These are phyloP conservation scores for Scopulariopsis brevicaulis DNA, from an alignment of 2,329 filamentous ascomycete species.

Conservation along the genomic window DNA sequence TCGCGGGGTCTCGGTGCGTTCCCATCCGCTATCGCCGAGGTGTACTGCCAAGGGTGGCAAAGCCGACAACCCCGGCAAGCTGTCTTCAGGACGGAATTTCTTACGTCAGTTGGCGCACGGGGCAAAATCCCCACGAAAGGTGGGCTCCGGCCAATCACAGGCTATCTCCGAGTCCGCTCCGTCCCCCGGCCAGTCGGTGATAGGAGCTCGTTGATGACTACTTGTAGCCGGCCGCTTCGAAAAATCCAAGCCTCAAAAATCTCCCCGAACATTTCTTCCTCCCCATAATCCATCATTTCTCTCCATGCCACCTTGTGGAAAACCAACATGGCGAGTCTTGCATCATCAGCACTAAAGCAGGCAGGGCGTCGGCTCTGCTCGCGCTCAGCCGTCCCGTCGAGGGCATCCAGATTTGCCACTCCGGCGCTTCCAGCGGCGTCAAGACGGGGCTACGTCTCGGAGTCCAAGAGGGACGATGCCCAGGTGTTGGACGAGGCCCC, in stretches of 20 bases:
- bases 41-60: background rate
- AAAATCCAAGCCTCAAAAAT: slow-evolving; percentile 2
- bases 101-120: slow-evolving; percentile 3
- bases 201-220: slow-evolving; percentile 1
- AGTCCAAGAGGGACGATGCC: slow-evolving; percentile 67
- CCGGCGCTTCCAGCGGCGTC: background rate
- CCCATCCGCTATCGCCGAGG: background rate
- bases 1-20: background rate
- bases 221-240: background rate
- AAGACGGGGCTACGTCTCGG: slow-evolving; percentile 57
- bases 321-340: slow-evolving; percentile 46
- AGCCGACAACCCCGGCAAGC: background rate
- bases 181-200: slow-evolving; percentile 1
- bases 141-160: slow-evolving; percentile 2
- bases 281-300: background rate
- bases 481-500: slow-evolving; percentile 74
- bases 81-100: background rate
- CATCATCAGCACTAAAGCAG: slow-evolving; percentile 64
- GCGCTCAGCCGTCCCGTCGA: slow-evolving; percentile 23
- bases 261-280: background rate
- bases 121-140: background rate
- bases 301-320: slow-evolving; percentile 1
- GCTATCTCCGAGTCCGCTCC: background rate
- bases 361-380: slow-evolving; percentile 46
- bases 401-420: slow-evolving; percentile 7